These are phyloP conservation scores for Ettlia oleoabundans DNA, from an alignment of 139 green algal species.

Conservation along the genomic window DNA sequence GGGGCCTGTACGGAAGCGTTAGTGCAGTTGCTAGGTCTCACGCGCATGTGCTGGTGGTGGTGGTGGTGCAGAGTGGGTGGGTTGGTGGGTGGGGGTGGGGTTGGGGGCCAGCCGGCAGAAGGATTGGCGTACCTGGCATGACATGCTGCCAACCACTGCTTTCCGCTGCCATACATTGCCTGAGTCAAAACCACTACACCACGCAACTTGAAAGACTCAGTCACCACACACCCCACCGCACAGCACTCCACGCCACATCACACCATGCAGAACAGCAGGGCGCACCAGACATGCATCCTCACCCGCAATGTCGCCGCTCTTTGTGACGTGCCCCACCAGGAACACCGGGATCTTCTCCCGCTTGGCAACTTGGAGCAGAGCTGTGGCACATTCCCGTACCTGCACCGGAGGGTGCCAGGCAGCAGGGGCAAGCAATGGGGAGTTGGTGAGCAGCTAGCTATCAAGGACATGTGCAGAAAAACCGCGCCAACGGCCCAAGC, in stretches of 20 bases:
- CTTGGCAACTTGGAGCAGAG: slow-evolving; percentile 85
- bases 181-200: not conserved
- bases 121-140: no score
- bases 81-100: no score
- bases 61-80: no score
- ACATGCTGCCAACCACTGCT: no score
- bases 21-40: no score
- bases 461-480: no score
- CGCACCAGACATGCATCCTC: not conserved
- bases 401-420: slow-evolving; percentile 46
- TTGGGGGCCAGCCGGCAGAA: no score
- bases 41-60: no score
- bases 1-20: slow-evolving; percentile 65
- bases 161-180: not conserved
- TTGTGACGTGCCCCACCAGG: slow-evolving; percentile 81
- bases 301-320: slow-evolving; percentile 35
- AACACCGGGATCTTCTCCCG: slow-evolving; percentile 76
- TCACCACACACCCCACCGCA: not conserved
- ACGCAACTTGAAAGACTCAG: not conserved
- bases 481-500: no score
- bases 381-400: slow-evolving; percentile 90
- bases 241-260: no score
- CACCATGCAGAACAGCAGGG: not conserved
- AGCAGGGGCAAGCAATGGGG: not conserved
- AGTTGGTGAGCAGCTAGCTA: no score